These are phyloP conservation scores for Ustilago nuda DNA, from an alignment of 1,284 basidiomycete genomes.

Conservation along the genomic window DNA sequence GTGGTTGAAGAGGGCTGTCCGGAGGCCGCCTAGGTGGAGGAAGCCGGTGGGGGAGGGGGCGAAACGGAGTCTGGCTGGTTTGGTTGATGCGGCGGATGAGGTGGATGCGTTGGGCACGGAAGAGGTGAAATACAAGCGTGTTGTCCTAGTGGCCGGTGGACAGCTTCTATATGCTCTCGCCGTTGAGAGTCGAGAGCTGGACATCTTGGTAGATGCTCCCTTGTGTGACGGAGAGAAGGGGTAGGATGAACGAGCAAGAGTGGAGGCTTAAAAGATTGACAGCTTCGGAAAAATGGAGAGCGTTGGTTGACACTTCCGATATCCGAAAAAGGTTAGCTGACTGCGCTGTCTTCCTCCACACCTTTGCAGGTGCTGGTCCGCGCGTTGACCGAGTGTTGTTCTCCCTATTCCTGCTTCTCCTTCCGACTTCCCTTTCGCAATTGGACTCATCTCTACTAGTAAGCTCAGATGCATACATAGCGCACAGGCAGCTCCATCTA, in stretches of 20 bases:
- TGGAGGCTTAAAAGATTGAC: slow-evolving; percentile 4
- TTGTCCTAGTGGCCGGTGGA: neutral
- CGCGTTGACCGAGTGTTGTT: neutral
- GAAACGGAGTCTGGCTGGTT: slow-evolving; percentile 77
- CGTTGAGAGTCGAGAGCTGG: neutral
- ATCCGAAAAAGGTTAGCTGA: neutral
- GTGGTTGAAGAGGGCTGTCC: slow-evolving; percentile 94
- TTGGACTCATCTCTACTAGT: neutral
- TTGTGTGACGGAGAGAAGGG: neutral
- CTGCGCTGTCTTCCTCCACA: slow-evolving; percentile 3
- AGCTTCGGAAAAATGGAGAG: neutral
- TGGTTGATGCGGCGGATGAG: slow-evolving; percentile 2
- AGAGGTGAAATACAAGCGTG: neutral
- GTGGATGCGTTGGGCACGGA: neutral
- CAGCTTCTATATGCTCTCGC: neutral
- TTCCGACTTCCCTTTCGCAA: neutral
- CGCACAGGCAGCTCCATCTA: neutral
- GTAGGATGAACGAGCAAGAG: neutral
- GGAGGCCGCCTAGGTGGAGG: slow-evolving; percentile 92
- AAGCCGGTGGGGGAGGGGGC: slow-evolving; percentile 96
- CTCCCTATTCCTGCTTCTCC: neutral
- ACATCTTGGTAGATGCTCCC: neutral
- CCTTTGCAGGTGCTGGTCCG: neutral
- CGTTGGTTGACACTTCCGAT: slow-evolving; percentile 3
- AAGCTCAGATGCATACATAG: neutral